Percentiles rank a stretch among this genome's conserved stretches.
These are phyloP conservation scores for Neltuma alba DNA, from an alignment of 306 rosid species.

Conservation along the genomic window DNA sequence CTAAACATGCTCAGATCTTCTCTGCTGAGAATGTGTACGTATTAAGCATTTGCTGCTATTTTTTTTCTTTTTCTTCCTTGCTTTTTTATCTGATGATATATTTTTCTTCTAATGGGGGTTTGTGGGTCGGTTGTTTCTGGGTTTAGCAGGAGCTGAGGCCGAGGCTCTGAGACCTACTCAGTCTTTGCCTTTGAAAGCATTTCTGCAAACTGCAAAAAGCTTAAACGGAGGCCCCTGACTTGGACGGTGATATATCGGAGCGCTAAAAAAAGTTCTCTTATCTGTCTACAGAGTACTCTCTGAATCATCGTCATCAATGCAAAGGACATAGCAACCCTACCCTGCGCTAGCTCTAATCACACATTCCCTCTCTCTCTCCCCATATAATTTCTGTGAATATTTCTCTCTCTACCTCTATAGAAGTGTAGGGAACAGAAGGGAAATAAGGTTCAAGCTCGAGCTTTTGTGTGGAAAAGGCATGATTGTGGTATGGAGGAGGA, in stretches of 20 bases:
- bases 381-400: conserved; percentile 10
- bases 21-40: conserved; percentile 32
- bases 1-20: conserved; percentile 51
- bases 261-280: conserved; percentile 56
- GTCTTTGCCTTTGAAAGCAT: conserved; percentile 56
- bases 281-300: conserved; percentile 59
- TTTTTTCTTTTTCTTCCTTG: background rate
- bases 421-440: conserved; percentile 6
- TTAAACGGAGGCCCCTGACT: conserved; percentile 71
- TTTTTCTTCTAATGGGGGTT: background rate
- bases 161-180: conserved; percentile 46
- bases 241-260: conserved; percentile 81
- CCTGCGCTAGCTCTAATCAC: conserved; percentile 40
- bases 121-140: conserved; percentile 28
- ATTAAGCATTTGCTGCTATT: conserved; percentile 29
- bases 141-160: conserved; percentile 44
- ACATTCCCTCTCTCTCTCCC: conserved; percentile 21
- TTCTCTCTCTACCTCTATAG: conserved; percentile 27
- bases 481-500: conserved; percentile 92
- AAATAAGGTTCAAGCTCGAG: conserved; percentile 32
- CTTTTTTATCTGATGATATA: background rate
- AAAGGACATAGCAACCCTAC: conserved; percentile 77
- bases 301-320: conserved; percentile 93
- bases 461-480: conserved; percentile 61
- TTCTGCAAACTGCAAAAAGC: conserved; percentile 70